These are phyloP conservation scores for Funneliformis mosseae DNA, from an alignment of 192 early-diverging fungal genomes.

Conservation along the genomic window DNA sequence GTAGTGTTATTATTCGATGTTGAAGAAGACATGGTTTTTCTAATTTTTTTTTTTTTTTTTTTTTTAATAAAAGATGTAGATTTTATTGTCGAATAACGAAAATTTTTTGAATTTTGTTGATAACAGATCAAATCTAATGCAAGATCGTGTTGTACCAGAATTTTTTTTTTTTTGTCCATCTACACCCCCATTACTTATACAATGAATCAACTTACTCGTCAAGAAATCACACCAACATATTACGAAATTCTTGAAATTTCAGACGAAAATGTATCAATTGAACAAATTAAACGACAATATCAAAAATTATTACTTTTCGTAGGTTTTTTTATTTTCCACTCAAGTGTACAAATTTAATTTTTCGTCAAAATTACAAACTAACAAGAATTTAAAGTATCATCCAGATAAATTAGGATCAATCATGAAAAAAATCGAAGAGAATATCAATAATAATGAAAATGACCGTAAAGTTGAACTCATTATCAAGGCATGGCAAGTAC, in stretches of 20 bases:
- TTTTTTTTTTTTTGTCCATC: neutral
- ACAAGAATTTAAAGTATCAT: constrained; percentile 19
- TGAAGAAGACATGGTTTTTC: neutral
- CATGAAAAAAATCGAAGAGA: neutral
- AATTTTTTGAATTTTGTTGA: too few relatives aligned
- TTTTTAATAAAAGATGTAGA: too few relatives aligned
- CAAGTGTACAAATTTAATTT: neutral
- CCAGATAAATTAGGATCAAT: constrained; percentile 20
- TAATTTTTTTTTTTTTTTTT: too few relatives aligned
- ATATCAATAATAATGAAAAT: neutral
- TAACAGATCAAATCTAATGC: neutral
- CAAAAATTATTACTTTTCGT: constrained; percentile 58
- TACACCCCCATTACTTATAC: too few relatives aligned
- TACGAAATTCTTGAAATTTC: constrained; percentile 59
- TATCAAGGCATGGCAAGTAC: constrained; percentile 59
- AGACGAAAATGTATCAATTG: constrained; percentile 40
- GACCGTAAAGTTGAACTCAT: constrained; percentile 41
- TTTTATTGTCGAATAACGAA: too few relatives aligned
- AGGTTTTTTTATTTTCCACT: constrained; percentile 4
- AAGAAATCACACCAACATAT: constrained; percentile 29
- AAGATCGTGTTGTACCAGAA: neutral
- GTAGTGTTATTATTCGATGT: neutral
- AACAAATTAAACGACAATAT: constrained; percentile 57
- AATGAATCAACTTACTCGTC: neutral
- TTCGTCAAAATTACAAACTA: neutral